Base-by-base conservation (phyloP, 1,284 basidiomycete species). In the Ceratobasidium sp. region DNA sequence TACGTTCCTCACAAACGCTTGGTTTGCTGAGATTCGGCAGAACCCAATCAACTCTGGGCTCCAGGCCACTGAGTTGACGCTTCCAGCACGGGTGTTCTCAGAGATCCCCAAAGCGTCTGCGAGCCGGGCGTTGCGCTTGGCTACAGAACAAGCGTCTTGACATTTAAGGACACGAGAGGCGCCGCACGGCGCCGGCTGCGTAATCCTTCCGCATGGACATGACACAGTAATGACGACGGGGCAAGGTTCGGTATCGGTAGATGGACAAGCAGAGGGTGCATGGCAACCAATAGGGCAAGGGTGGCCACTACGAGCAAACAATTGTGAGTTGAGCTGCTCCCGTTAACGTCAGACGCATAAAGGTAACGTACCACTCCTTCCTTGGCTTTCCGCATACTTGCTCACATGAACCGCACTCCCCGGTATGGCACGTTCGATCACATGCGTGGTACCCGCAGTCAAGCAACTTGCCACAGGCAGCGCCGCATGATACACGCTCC, bases 61-160 rank as follows among this genome's bases (percentile, higher is more conserved):
- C 83, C 93, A 96, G 2, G 85, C 87, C 15, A 88, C 87, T 46
- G 85, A 85, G 0, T 75, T 73, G 19, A 66, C 19, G 46, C 74
- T 82, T 83, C 44, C 83, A 76, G 44, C 74, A 88, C 88, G 0
- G 86, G 81, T 19, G 19, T 19, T 65, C 37, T 75, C 71, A 67
- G 83, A 90, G 81, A 98, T 96, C 0, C 95, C 95, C 6, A 98
- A 84, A 0, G 96, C 96, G 59, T 96, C 94, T 0, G 96, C 96
- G 8, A 98, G 85, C 43, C 90, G 86, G 0, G 92, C 93, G 80
- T 97, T 97, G 9, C 96, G 89, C 82, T 96, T 94, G 62, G 92
- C 93, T 43, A 95, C 86, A 29, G 86, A 86, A 80, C 96, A 97
- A 76, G 96, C 94, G 67, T 89, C 90, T 46, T 90, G 90, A 81